Percentiles rank a stretch among this genome's conserved stretches.
These are phyloP conservation scores for Maudiozyma serrabonitensis DNA, from an alignment of 805 yeast species.

Conservation along the genomic window DNA sequence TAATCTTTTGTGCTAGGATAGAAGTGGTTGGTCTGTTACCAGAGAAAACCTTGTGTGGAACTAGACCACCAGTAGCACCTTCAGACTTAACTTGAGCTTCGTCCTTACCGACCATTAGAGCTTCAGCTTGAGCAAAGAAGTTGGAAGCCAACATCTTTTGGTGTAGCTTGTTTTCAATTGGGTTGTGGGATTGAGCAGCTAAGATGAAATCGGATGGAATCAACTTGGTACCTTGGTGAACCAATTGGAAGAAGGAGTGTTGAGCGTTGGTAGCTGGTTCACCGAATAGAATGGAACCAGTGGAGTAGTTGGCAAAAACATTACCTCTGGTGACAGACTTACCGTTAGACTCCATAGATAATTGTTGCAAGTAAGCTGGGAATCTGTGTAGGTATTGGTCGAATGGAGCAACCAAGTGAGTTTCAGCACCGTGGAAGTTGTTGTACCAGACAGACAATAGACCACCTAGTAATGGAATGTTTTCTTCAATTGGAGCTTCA, in stretches of 20 bases:
- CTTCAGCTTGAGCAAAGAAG: constrained; percentile 97
- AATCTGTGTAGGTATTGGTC: constrained; percentile 98
- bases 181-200: constrained; percentile 97
- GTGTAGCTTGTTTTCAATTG: constrained; percentile 86
- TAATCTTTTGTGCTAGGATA: constrained; percentile 87
- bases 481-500: constrained; percentile 74
- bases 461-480: constrained; percentile 92
- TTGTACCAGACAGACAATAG: constrained; percentile 95
- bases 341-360: constrained; percentile 98
- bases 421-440: constrained; percentile 96
- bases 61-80: constrained; percentile 76
- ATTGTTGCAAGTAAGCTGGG: constrained; percentile 98
- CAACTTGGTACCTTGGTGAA: constrained; percentile 96
- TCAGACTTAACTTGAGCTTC: constrained; percentile 75
- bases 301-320: constrained; percentile 84
- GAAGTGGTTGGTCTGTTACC: constrained; percentile 99
- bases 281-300: constrained; percentile 93
- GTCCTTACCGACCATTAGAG: constrained; percentile 92
- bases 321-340: constrained; percentile 92
- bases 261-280: constrained; percentile 99
- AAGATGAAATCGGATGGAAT: constrained; percentile 95
- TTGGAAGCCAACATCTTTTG: constrained; percentile 98
- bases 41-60: constrained; percentile 92
- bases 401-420: constrained; percentile 96
- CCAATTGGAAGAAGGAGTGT: constrained; percentile 98